Base-by-base conservation (phyloP, 148 eudicot species). In the Cornus kousa region DNA sequence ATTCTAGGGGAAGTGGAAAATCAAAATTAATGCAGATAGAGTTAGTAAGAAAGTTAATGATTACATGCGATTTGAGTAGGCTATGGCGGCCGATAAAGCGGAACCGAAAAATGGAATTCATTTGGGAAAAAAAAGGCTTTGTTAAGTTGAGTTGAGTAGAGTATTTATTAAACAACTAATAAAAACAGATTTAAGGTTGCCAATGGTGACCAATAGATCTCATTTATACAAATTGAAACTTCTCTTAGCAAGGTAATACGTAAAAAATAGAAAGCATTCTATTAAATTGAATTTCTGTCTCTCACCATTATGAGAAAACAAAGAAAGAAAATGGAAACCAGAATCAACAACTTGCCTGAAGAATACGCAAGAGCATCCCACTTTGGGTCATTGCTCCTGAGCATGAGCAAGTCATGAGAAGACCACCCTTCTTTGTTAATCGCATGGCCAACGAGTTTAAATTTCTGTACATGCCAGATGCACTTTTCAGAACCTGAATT, bases 331-430 rank as follows among this genome's bases (percentile, higher is more conserved):
- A 62, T 17, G 7, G 9, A 62, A 62, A n/a, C 66, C 4, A 57
- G 9, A 43, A 57, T 13, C 62, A 13, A 57, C 62, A 69, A 75
- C 94, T 90, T 82, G 77, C 98, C 98, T 92, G 93, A 71, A 95
- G 88, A 55, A 89, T 71, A 59, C 81, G 81, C 73, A 91, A 82
- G 87, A 92, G 93, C 67, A 24, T 85, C 73, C 98, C 98, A 81
- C 98, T 95, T 79, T 93, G 97, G 67, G 98, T 91, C 96, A 95
- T 90, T 77, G 98, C 98, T 74, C 96, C 97, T 28, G 98, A 95
- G 85, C 98, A 95, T n/a, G 98, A 95, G 89, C 98, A 95, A 28
- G 98, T 95, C 98, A 95, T 93, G 71, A 93, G 79, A 68, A 95
- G 81, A 53, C 98, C 98, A 62, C 97, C 97, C 71, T 78, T 86